Base-by-base conservation (phyloP, 2,329 filamentous ascomycete genomes). In the Periconia macrospinosa region DNA sequence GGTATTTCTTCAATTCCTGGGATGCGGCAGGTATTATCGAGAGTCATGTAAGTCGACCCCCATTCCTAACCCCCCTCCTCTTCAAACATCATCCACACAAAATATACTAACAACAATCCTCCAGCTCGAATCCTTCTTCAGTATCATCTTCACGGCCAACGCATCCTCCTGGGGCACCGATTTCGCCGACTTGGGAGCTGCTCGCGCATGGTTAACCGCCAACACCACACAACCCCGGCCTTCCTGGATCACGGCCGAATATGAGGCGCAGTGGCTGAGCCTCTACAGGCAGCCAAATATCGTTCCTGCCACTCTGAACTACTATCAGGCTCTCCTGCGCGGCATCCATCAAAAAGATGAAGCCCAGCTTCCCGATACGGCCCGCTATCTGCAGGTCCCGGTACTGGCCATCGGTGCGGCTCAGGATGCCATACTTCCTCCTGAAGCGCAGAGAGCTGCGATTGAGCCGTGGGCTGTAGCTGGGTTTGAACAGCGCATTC, bases 1-100 rank as follows among this genome's bases (percentile, higher is more conserved):
- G 23, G 40, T 43, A 43, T 42, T 50, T 43, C 40, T 50, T 50
- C 47, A 50, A 50, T 20, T 18, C 17, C 2, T 41, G 20, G 27
- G 23, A 41, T 43, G 19, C 47, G 10, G 47, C 47, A 11, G 20
- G 41, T 3, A 18, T 45, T 6, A 45, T 45, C 9, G 30, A 13
- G n/a, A 2, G 17, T 6, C n/a, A 45, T 45, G 43, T 45, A 15
- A 30, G 43, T 44, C 3, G 14, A 40, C 3, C 35, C n/a, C 6
- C 15, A 18, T 13, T 20, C 23, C 14, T 23, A 30, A 5, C 15
- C 23, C 17, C 17, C n/a, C 3, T 30, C 30, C 43, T 30, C n/a
- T n/a, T n/a, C n/a, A n/a, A n/a, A n/a, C n/a, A n/a, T 18, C n/a
- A 45, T 23, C 30, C 8, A 15, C 13, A n/a, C 6, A 11, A 45